Evolutionary conservation across 2,329 filamentous ascomycete species (phyloP), one percentile per base, ranked within the genome.

Genomic region (Coniochaeta sp.): DNA sequence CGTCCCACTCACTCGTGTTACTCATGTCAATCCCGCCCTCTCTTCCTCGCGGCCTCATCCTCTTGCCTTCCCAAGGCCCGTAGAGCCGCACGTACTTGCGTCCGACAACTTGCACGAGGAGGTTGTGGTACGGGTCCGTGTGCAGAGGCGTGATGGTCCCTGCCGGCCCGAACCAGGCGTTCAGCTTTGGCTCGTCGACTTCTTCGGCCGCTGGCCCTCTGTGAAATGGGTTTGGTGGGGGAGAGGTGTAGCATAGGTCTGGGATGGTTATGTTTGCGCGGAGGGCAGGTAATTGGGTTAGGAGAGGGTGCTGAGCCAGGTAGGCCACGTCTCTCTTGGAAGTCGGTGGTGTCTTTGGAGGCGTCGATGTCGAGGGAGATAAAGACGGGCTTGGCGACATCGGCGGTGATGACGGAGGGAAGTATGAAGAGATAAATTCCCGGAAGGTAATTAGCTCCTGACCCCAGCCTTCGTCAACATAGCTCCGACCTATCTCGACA

Each of bases 31-130:
- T 86, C 0, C 89, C 89, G 28, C 81, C 81, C 64, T 90, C 88
- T 1, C 78, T 71, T 0, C 83, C 81, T 31, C 85, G 77, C 0
- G 90, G 85, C 59, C 85, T 82, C 69, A 96, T 74, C 3, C 72
- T 76, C 1, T 70, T 65, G 5, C 82, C 85, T 52, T 87, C 80
- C 17, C 73, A 71, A 0, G 93, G 93, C 0, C 88, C 80, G 71
- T 97, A 98, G 1, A 98, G 79, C 1, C 95, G 83, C n/a, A 98
- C 77, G 72, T 98, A 98, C 74, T 99, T 99, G 61, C 84, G 80
- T 0, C 95, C 95, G 0, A 96, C 90, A 0, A 96, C 89, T 72
- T 98, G 95, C 26, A 88, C 88, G 5, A 98, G 83, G 56, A 98
- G 84, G 69, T 98, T 98, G 70, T 97, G 91, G 72, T 97, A 96